Base-by-base conservation (phyloP, 2,329 filamentous ascomycete genomes). In the Thelonectria rubi region DNA sequence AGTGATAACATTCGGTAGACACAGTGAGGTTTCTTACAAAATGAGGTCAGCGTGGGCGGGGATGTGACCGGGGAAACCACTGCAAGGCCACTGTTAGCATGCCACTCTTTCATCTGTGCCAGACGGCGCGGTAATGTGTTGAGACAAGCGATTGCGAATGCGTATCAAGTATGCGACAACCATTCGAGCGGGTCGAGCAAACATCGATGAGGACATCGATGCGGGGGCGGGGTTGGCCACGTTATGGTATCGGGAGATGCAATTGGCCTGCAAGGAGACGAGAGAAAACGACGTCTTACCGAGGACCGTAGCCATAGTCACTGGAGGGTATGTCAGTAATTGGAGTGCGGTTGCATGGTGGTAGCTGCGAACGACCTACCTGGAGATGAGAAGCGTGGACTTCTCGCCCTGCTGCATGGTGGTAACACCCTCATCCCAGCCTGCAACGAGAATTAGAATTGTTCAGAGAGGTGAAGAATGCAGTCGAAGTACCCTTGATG, bases 321-420 rank as follows among this genome's bases (percentile, higher is more conserved):
- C 87, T 88, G 66, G 5, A 18, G 11, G 24, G 18, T 15, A 12
- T 50, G 64, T 74, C 61, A 74, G 70, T 34, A 40, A 59, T 10
- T 20, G 11, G 9, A 20, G 17, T 7, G 24, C 6, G 14, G 12
- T 17, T 15, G 17, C 34, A 14, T 3, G 24, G 11, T 26, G 26
- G 7, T 14, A 18, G 34, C 11, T 15, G 30, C 18, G n/a, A 14
- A 39, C 34, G 42, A 15, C 70, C 45, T 71, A 73, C 70, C 64
- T 84, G 65, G 89, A 86, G 75, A 98, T 97, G 69, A 89, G 90
- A 67, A 99, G 84, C 53, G 87, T 91, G 55, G 93, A 89, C 82
- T 92, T 94, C 86, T 98, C 94, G 76, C 94, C 94, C 61, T 97
- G 82, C 75, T 90, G 89, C 94, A 99, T 97, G 75, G 87, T 82